Percentiles rank a stretch among this genome's conserved stretches.
Evolutionary conservation across 371 early-diverging fungal genomes (phyloP).

Genomic region (Rhizopus arrhizus): DNA sequence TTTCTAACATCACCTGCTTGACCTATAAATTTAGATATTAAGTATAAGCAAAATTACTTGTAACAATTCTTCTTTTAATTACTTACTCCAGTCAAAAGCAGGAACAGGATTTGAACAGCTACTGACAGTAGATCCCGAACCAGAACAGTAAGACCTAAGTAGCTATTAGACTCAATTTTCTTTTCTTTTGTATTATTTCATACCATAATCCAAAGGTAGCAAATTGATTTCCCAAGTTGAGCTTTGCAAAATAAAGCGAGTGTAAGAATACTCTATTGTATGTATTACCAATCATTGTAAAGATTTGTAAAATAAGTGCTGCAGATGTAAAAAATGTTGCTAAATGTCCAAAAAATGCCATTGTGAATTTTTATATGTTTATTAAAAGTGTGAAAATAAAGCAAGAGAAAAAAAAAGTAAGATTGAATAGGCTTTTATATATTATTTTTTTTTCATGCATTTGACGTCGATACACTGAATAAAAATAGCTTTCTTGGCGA

Average conservation of each 20-base stretch:
- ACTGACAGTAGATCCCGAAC: constrained; percentile 23
- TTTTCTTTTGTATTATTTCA: background rate
- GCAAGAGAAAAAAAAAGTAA: constrained; percentile 1
- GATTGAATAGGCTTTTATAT: background rate
- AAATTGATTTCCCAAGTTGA: constrained; percentile 22
- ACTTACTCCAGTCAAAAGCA: constrained; percentile 46
- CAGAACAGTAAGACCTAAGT: constrained; percentile 44
- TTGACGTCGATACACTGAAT: background rate
- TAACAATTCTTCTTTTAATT: background rate
- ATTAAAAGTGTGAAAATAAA: constrained; percentile 1
- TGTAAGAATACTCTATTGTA: constrained; percentile 44
- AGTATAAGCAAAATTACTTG: background rate
- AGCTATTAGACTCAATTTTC: background rate
- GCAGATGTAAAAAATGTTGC: constrained; percentile 52
- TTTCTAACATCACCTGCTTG: constrained; percentile 2
- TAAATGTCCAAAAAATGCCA: constrained; percentile 27
- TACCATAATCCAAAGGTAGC: constrained; percentile 48
- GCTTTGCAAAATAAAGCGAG: constrained; percentile 42
- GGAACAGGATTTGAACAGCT: constrained; percentile 39
- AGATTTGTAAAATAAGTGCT: constrained; percentile 48
- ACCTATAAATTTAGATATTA: background rate
- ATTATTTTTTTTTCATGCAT: background rate
- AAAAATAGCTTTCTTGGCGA: constrained; percentile 2
- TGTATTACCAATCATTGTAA: constrained; percentile 46
- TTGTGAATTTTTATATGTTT: background rate